These are phyloP conservation scores for Solanum tarijense DNA, from an alignment of 257 asterid species.

Conservation along the genomic window DNA sequence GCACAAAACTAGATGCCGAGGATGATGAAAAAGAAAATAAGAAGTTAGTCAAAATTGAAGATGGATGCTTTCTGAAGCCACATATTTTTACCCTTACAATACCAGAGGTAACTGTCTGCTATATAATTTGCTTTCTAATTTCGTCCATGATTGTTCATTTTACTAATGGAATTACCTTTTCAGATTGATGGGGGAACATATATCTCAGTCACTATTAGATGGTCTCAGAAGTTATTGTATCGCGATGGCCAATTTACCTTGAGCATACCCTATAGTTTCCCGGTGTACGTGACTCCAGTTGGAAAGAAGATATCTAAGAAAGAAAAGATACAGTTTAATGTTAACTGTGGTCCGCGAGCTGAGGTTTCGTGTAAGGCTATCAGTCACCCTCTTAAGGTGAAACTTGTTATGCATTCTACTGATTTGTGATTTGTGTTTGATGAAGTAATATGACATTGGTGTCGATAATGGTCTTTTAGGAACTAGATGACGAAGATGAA, in stretches of 20 bases:
- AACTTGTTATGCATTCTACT: conserved; percentile 1
- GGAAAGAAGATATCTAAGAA: conserved; percentile 73
- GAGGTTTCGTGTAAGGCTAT: conserved; percentile 50
- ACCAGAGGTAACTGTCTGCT: conserved; percentile 43
- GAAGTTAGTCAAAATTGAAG: conserved; percentile 35
- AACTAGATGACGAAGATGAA: conserved; percentile 53
- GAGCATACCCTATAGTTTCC: conserved; percentile 77
- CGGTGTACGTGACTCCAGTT: conserved; percentile 77
- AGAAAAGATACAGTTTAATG: conserved; percentile 67
- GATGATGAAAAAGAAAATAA: conserved; percentile 25
- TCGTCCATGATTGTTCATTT: not conserved
- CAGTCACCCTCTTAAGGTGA: conserved; percentile 88
- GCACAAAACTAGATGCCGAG: conserved; percentile 31
- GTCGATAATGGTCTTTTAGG: conserved; percentile 25
- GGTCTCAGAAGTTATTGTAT: conserved; percentile 81
- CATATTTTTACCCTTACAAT: conserved; percentile 59
- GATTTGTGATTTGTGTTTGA: not conserved
- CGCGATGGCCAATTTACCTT: conserved; percentile 53
- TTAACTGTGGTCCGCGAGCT: conserved; percentile 56
- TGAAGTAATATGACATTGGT: not conserved
- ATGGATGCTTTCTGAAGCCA: conserved; percentile 60
- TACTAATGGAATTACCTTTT: not conserved
- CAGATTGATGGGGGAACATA: conserved; percentile 89
- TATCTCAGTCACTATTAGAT: conserved; percentile 57
- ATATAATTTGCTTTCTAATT: not conserved